phyloP scores from a whole-genome alignment of 2,329 filamentous ascomycete species.

The Grosmannia penicillata region DNA sequence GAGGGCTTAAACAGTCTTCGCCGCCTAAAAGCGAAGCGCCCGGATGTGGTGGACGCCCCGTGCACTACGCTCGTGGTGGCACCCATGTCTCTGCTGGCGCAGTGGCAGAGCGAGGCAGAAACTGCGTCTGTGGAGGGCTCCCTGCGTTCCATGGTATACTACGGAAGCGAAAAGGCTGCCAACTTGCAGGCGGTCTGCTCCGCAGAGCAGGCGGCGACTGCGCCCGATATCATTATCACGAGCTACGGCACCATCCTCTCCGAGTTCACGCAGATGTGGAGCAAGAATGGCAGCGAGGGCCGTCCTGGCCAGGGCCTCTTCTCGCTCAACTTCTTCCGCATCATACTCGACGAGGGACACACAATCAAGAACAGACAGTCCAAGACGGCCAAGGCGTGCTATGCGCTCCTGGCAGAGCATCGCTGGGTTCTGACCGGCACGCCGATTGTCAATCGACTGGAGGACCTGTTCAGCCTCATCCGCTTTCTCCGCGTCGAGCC shows the following conservation, averaged over 20 bases:
- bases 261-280: constrained; percentile 64
- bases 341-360: constrained; percentile 93
- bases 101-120: constrained; percentile 92
- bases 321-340: constrained; percentile 82
- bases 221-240: constrained; percentile 85
- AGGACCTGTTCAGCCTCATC: constrained; percentile 87
- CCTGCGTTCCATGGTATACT: constrained; percentile 77
- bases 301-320: constrained; percentile 62
- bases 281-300: constrained; percentile 41
- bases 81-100: constrained; percentile 88
- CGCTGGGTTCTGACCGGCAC: constrained; percentile 92
- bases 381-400: constrained; percentile 91
- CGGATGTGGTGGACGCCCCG: constrained; percentile 52
- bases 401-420: constrained; percentile 71
- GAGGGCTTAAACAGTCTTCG: constrained; percentile 45
- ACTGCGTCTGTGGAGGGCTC: constrained; percentile 78
- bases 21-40: constrained; percentile 6
- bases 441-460: constrained; percentile 88
- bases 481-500: constrained; percentile 88
- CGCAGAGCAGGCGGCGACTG: constrained; percentile 53
- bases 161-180: constrained; percentile 68
- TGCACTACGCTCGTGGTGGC: constrained; percentile 91
- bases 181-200: constrained; percentile 72
- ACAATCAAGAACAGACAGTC: constrained; percentile 81
- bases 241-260: constrained; percentile 88